Conservation (phyloP, 306 rosid species). For the Arachis hypogaea region DNA sequence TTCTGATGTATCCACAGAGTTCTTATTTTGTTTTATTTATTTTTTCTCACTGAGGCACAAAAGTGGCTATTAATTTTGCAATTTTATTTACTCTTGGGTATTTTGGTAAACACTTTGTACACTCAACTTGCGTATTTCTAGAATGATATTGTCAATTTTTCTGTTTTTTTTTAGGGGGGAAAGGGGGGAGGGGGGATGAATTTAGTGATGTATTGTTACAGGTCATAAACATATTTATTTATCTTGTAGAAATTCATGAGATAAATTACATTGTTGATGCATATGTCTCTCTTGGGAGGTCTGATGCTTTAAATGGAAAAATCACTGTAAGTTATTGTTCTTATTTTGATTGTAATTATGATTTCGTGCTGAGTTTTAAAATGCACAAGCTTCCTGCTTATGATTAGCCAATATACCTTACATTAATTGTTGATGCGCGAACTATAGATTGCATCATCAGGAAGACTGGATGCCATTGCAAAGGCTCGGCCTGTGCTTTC, state of each 20-base stretch:
- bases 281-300: conserved; percentile 63
- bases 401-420: conserved; percentile 29
- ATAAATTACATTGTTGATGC: conserved; percentile 62
- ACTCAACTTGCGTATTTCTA: not conserved
- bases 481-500: conserved; percentile 73
- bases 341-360: conserved; percentile 15
- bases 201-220: conserved; percentile 14
- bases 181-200: not conserved
- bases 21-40: too few species aligned
- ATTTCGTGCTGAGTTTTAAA: conserved; percentile 27
- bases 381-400: conserved; percentile 18
- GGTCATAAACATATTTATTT: conserved; percentile 35
- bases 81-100: conserved; percentile 1
- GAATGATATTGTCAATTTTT: conserved; percentile 29
- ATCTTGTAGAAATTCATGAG: conserved; percentile 58
- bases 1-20: not conserved
- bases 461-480: conserved; percentile 72
- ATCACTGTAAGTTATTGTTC: conserved; percentile 57
- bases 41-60: not conserved
- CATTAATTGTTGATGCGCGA: conserved; percentile 39
- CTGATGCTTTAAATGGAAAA: conserved; percentile 68
- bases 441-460: conserved; percentile 73
- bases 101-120: conserved; percentile 11
- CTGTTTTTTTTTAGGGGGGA: not conserved
- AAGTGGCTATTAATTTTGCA: not conserved